Evolutionary conservation across 768 basidiomycete species (phyloP), one percentile per base, ranked within the genome.

Genomic region (Lepiota venenata): DNA sequence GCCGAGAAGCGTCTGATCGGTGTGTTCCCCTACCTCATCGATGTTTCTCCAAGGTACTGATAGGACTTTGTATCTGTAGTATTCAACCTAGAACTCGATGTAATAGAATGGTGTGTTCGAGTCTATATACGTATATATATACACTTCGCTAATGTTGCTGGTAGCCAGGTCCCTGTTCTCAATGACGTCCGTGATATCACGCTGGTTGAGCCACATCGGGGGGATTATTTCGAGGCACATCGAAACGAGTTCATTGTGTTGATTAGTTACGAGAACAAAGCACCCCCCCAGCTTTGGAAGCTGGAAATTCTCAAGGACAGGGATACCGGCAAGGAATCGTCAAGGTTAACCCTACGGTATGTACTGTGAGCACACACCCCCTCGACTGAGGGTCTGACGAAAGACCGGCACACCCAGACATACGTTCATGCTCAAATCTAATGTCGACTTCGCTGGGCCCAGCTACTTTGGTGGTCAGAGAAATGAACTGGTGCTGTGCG

Each of bases 391-490:
- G n/a, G n/a, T n/a, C n/a, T n/a, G n/a, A n/a, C n/a, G n/a, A n/a
- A n/a, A n/a, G n/a, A n/a, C 25, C 74, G 10, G 66, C 11, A n/a
- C 63, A 10, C 22, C 7, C 54, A 83, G 85, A 47, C 88, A 89
- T 60, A 90, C 84, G 0, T 91, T 89, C 63, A 79, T 84, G 74
- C 84, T 88, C 8, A 88, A 85, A 63, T 70, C 71, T 11, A 58
- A 74, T 11, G 81, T 88, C 16, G 86, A 91, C 61, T 89, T 91
- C 61, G 85, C 88, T 1, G 91, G 91, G 0, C 83, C 85, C 7
- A 88, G 87, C 63, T 89, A 91, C 69, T 91, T 92, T 51, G 90
- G 88, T 36, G 91, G 90, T 15, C 82, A 80, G 62, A 82, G 87
- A 58, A 85, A 90, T 61, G 87, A 92, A 61, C 72, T 91, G 41